These are phyloP conservation scores for Prorocentrum cordatum DNA, from an alignment of 169 alveolate species.

Conservation along the genomic window DNA sequence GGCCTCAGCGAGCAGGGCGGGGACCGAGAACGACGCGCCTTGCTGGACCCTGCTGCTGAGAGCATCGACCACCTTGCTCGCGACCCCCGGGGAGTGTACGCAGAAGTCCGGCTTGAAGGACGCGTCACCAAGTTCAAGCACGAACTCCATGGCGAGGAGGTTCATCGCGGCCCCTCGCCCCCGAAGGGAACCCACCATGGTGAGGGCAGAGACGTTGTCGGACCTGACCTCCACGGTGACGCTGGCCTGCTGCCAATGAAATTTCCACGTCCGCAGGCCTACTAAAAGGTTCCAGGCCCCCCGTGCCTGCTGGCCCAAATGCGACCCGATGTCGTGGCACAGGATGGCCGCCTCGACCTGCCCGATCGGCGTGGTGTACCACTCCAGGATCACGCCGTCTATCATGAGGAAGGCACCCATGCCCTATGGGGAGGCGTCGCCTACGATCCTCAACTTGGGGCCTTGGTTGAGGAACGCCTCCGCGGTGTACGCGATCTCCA, in stretches of 20 bases:
- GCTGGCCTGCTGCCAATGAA: neutral
- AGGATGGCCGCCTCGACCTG: neutral
- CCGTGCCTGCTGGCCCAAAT: neutral
- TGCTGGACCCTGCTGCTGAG: neutral
- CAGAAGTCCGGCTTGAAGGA: neutral
- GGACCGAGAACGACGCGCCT: neutral
- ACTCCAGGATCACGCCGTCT: neutral
- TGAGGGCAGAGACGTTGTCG: neutral
- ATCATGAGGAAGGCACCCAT: neutral
- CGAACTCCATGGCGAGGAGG: neutral
- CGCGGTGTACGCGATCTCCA: neutral
- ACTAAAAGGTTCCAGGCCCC: neutral
- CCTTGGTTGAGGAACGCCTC: neutral
- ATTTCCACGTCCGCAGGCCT: neutral
- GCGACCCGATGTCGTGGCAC: neutral
- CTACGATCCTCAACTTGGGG: neutral
- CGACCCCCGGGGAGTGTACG: neutral
- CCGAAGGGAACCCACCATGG: neutral
- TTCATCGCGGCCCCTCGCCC: neutral
- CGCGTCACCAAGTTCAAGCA: neutral
- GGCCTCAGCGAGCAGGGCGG: neutral
- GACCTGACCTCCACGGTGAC: neutral
- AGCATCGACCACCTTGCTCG: neutral
- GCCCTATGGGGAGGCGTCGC: neutral
- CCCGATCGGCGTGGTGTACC: neutral